phyloP scores from a whole-genome alignment of 169 alveolate species.

The Plasmodium gaboni region DNA sequence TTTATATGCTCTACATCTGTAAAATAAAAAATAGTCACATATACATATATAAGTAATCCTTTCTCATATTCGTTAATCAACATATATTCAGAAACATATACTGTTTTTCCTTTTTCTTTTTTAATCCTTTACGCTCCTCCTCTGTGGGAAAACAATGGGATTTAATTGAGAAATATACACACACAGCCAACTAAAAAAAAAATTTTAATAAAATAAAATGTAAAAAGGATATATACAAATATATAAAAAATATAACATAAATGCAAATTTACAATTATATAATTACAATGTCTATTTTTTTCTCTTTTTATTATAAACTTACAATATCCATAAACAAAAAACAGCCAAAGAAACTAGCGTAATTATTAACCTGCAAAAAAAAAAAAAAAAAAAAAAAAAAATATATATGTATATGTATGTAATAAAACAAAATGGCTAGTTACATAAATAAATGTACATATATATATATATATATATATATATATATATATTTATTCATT shows the following conservation, averaged over 20 bases:
- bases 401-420: too few species aligned
- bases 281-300: background rate
- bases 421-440: background rate
- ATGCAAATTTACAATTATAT: too few species aligned
- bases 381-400: background rate
- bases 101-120: background rate
- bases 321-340: conserved; percentile 74
- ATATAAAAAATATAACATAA: too few species aligned
- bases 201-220: background rate
- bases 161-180: conserved; percentile 67
- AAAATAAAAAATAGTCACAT: too few species aligned
- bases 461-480: conserved; percentile 2
- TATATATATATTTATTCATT: background rate
- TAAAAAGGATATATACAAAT: too few species aligned
- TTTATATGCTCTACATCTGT: background rate
- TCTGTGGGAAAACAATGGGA: conserved; percentile 59
- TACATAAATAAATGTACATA: background rate
- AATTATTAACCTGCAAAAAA: conserved; percentile 27
- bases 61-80: too few species aligned
- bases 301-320: conserved; percentile 15
- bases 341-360: conserved; percentile 70
- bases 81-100: too few species aligned
- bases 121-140: conserved; percentile 30
- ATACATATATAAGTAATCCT: too few species aligned
- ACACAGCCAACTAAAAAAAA: conserved; percentile 57